A percentile compares a stretch with the other conserved stretches of the same genome.
Evolutionary conservation across 2,329 filamentous ascomycete genomes (phyloP).

Genomic region (Ceratocystis cubensis): DNA sequence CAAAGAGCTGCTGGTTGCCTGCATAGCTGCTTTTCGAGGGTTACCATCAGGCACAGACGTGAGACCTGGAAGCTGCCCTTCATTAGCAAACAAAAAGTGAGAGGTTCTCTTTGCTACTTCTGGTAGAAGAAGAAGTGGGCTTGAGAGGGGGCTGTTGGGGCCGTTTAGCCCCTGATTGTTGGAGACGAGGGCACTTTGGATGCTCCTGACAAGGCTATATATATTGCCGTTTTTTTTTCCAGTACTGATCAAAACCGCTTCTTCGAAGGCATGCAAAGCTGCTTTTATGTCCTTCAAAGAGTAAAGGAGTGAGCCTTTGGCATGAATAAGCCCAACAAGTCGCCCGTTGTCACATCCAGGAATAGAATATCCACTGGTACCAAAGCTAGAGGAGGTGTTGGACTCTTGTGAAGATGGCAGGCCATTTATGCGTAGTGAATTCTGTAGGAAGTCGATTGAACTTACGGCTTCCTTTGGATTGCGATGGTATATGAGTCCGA

Average conservation of each 20-base stretch:
- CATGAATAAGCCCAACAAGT: slow-evolving; percentile 85
- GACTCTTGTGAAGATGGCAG: slow-evolving; percentile 13
- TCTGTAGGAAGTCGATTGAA: slow-evolving; percentile 76
- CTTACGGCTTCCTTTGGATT: slow-evolving; percentile 73
- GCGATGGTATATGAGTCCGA: slow-evolving; percentile 75
- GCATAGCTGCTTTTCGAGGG: slow-evolving; percentile 66
- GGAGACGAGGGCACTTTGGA: slow-evolving; percentile 56
- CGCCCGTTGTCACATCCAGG: slow-evolving; percentile 80
- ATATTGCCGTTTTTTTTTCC: slow-evolving; percentile 60
- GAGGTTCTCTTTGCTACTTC: slow-evolving; percentile 74
- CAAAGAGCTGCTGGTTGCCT: slow-evolving; percentile 89
- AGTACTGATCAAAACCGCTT: slow-evolving; percentile 79
- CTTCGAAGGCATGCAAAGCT: slow-evolving; percentile 84
- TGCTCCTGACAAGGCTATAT: slow-evolving; percentile 62
- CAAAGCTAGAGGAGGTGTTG: slow-evolving; percentile 25
- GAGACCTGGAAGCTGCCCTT: slow-evolving; percentile 69
- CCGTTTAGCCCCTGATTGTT: slow-evolving; percentile 17
- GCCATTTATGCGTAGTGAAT: slow-evolving; percentile 38
- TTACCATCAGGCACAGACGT: slow-evolving; percentile 56
- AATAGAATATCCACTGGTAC: slow-evolving; percentile 65
- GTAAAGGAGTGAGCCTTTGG: slow-evolving; percentile 98
- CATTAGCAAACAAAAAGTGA: slow-evolving; percentile 63
- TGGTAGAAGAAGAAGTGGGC: slow-evolving; percentile 65
- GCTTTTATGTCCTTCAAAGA: slow-evolving; percentile 66
- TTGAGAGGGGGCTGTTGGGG: not conserved